Evolutionary conservation across 2,329 filamentous ascomycete species (phyloP).

Genomic region (Ascochyta pisi): DNA sequence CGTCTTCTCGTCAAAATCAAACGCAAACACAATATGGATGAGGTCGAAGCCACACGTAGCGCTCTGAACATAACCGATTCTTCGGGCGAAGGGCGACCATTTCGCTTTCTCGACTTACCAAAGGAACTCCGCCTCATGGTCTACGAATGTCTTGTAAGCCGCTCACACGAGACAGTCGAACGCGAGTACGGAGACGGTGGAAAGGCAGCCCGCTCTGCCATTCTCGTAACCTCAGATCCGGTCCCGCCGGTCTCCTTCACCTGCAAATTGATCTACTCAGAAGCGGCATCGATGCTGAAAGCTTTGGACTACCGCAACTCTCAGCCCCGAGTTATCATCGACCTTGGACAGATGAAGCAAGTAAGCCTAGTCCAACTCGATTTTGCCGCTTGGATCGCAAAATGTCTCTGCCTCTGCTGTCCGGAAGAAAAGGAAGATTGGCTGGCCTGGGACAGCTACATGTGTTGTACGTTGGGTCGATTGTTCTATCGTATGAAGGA

Average conservation of each 20-base stretch:
- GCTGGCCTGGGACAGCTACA: too few relatives aligned
- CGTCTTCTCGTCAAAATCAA: not conserved
- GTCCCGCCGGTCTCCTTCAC: not conserved
- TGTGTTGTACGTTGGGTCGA: too few relatives aligned
- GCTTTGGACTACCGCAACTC: not conserved
- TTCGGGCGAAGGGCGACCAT: not conserved
- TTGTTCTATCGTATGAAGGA: not conserved
- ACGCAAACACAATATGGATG: not conserved
- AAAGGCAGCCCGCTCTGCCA: not conserved
- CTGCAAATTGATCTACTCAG: not conserved
- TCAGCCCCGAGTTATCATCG: not conserved
- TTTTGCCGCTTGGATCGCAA: not conserved
- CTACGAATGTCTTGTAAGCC: slow-evolving; percentile 6
- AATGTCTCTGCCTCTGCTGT: not conserved
- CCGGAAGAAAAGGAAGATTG: too few relatives aligned
- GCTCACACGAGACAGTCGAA: not conserved
- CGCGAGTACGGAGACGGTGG: not conserved
- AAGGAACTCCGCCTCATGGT: slow-evolving; percentile 13
- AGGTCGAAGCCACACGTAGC: not conserved
- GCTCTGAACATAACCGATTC: not conserved
- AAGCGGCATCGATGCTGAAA: not conserved
- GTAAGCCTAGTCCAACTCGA: not conserved
- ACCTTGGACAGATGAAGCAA: not conserved
- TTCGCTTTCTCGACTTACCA: slow-evolving; percentile 12
- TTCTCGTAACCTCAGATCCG: not conserved